Base-by-base conservation (phyloP, 345 rosid species). In the Sonneratia alba region DNA sequence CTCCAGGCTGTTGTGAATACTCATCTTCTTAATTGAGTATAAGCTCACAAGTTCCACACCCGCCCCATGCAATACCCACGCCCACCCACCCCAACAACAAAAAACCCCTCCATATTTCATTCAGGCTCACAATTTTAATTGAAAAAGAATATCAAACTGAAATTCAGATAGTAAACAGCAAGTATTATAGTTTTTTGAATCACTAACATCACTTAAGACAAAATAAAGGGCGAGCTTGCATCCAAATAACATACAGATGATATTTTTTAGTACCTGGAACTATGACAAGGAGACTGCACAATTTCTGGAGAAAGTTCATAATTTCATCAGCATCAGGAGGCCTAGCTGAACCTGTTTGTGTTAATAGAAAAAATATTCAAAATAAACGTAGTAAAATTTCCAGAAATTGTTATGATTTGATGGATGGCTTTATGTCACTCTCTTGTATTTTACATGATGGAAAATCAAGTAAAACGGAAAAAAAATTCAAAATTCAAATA, bases 241-340 rank as follows among this genome's bases (percentile, higher is more conserved):
- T 59, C 10, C 38, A 7, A 57, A 27, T 13, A 15, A 14, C 15
- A 62, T 62, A 62, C 32, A 7, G 73, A 67, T 59, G 43, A 69
- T 34, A 36, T 69, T 48, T 68, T 38, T 74, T 42, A 70, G 67
- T 61, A 91, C 98, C 94, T 87, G 96, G 96, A 79, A 86, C 76
- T 79, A 89, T 84, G 79, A 93, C 86, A 79, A 91, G 80, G 75
- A 93, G 83, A 84, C 97, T 83, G 79, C 90, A 91, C 70, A 91
- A 48, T 77, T 93, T 91, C 82, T 70, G 83, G 76, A 93, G 68
- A 21, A 80, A 79, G 68, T 87, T 86, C 70, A 88, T 77, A 66
- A 86, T 66, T 64, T 79, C 81, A 73, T 91, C 96, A 45, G 71
- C 74, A 80, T 88, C 94, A 47, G 67, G 40, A 72, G 80, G 65